A percentile compares a stretch with the other conserved stretches of the same genome.
phyloP scores from a whole-genome alignment of 108 stramenopile species.

The Discostella pseudostelligera region DNA sequence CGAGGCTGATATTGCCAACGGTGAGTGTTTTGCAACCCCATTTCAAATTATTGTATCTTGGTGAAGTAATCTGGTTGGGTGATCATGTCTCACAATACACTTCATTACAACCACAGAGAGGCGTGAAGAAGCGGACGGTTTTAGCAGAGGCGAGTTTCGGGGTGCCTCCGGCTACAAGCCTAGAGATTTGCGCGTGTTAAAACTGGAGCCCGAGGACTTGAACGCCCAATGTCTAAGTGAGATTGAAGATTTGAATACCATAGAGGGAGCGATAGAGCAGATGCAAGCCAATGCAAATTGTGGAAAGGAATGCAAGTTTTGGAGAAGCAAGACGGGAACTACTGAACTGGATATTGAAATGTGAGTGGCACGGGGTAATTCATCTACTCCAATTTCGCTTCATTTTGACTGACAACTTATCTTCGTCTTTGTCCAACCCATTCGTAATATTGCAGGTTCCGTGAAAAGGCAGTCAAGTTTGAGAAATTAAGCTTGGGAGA shows the following conservation, averaged over 20 bases:
- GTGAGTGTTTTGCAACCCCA: constrained; percentile 4
- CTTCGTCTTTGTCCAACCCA: not conserved
- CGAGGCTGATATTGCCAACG: constrained; percentile 16
- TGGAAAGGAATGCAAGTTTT: constrained; percentile 15
- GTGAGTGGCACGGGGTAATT: no score
- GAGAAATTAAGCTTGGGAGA: constrained; percentile 35
- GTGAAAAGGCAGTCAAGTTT: constrained; percentile 35
- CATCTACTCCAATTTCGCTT: no score
- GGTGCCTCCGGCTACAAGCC: constrained; percentile 41
- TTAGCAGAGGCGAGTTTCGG: constrained; percentile 22
- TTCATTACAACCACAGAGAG: constrained; percentile 6
- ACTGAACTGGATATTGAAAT: constrained; percentile 41
- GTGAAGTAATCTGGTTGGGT: no score
- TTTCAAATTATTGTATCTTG: not conserved
- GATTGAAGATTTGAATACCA: constrained; percentile 51
- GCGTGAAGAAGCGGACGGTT: constrained; percentile 41
- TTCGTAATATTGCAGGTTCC: constrained; percentile 15
- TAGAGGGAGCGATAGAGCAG: constrained; percentile 36
- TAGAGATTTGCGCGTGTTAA: constrained; percentile 22
- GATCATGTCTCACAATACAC: not conserved
- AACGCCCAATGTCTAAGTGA: constrained; percentile 33
- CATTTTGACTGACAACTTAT: not conserved
- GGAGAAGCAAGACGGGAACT: constrained; percentile 34
- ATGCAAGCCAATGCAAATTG: constrained; percentile 25
- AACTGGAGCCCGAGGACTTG: constrained; percentile 51